Percentiles rank a stretch among this genome's conserved stretches.
These are phyloP conservation scores for Pseudogymnoascus sp. DNA, from an alignment of 2,329 filamentous ascomycete species.

Conservation along the genomic window DNA sequence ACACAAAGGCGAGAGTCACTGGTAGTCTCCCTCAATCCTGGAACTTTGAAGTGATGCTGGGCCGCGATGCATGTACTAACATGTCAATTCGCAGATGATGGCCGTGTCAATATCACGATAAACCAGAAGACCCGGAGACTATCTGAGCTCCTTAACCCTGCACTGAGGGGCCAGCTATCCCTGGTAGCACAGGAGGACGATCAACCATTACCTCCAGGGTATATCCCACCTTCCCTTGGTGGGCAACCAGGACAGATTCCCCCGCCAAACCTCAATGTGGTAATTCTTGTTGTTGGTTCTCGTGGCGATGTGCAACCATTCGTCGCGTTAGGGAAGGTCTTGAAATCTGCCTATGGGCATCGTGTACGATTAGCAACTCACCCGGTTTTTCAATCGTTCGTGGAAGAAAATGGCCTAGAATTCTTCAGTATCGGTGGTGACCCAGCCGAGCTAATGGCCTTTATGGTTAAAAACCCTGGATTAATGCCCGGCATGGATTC, in stretches of 20 bases:
- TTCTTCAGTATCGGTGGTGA: slow-evolving; percentile 73
- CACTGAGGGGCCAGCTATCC: slow-evolving; percentile 47
- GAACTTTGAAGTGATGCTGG: slow-evolving; percentile 8
- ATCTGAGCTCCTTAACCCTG: slow-evolving; percentile 57
- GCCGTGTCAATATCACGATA: slow-evolving; percentile 72
- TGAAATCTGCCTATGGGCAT: slow-evolving; percentile 59
- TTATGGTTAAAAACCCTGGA: slow-evolving; percentile 81
- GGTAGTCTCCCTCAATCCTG: slow-evolving; percentile 28
- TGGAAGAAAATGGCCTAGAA: slow-evolving; percentile 61
- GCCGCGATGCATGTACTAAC: neutral
- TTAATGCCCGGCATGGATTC: slow-evolving; percentile 76
- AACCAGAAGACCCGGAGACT: slow-evolving; percentile 59
- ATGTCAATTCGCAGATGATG: slow-evolving; percentile 47
- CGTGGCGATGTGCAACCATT: slow-evolving; percentile 71
- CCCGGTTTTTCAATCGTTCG: slow-evolving; percentile 56
- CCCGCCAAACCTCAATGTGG: slow-evolving; percentile 56
- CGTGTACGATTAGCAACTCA: slow-evolving; percentile 68
- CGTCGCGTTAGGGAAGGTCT: slow-evolving; percentile 55
- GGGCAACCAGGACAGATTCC: slow-evolving; percentile 51
- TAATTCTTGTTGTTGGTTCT: slow-evolving; percentile 67
- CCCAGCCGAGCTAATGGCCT: slow-evolving; percentile 70
- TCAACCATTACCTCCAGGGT: slow-evolving; percentile 51
- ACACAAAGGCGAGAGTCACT: slow-evolving; percentile 51
- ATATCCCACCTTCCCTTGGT: slow-evolving; percentile 65
- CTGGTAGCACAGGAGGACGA: slow-evolving; percentile 35